A percentile compares a stretch with the other conserved stretches of the same genome.
Evolutionary conservation across 2,329 filamentous ascomycete genomes (phyloP).

Genomic region (Drechslerella stenobrocha): DNA sequence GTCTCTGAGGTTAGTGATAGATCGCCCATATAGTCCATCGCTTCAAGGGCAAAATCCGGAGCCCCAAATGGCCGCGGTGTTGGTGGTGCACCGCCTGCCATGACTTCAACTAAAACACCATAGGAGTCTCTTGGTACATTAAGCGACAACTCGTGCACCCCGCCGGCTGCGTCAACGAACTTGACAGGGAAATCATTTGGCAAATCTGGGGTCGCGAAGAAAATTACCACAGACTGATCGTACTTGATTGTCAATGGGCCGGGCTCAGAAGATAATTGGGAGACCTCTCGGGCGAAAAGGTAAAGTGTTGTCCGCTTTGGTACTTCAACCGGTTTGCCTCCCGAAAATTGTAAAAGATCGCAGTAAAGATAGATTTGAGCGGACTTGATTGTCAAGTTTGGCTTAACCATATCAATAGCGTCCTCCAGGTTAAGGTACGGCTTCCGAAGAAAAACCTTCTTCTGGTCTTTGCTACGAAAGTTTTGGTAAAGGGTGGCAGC

Average conservation of each 20-base stretch:
- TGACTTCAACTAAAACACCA: constrained; percentile 25
- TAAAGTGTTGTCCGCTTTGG: constrained; percentile 35
- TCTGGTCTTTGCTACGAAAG: constrained; percentile 38
- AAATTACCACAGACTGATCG: constrained; percentile 27
- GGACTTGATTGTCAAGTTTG: constrained; percentile 25
- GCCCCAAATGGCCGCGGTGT: constrained; percentile 10
- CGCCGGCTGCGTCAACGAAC: constrained; percentile 22
- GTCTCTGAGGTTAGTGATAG: constrained; percentile 29
- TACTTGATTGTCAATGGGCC: constrained; percentile 43
- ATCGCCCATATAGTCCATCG: constrained; percentile 41
- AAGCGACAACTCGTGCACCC: constrained; percentile 14
- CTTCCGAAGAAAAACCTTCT: constrained; percentile 36
- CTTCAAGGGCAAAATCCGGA: constrained; percentile 29
- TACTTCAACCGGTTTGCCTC: constrained; percentile 17
- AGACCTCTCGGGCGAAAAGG: constrained; percentile 29
- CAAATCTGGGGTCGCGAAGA: constrained; percentile 36
- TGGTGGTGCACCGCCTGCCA: constrained; percentile 1
- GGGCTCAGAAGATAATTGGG: constrained; percentile 12
- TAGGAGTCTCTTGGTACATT: constrained; percentile 18
- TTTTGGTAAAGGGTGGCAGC: constrained; percentile 38
- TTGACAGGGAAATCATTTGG: constrained; percentile 25
- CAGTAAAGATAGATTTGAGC: constrained; percentile 33
- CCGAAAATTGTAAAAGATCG: constrained; percentile 30
- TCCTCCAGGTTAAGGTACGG: constrained; percentile 35
- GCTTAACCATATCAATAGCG: constrained; percentile 20